Evolutionary conservation across 768 basidiomycete species (phyloP).

Genomic region (Phallus indusiatus): DNA sequence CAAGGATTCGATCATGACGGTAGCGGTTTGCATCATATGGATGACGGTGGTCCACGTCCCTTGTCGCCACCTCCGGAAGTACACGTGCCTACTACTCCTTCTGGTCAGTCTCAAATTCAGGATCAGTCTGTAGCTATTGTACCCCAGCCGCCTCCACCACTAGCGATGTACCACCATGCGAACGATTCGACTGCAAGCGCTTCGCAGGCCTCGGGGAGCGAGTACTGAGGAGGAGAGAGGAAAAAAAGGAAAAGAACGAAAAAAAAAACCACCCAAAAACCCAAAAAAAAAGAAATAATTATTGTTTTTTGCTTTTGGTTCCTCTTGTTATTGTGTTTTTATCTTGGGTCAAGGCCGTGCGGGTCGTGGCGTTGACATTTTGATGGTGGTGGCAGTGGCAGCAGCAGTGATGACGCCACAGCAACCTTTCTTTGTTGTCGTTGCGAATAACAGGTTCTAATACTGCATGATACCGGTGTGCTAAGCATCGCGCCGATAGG

Average conservation of each 20-base stretch:
- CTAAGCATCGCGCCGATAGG: no score
- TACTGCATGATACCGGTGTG: no score
- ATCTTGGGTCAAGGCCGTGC: not conserved
- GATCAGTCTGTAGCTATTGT: not conserved
- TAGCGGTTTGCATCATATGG: not conserved
- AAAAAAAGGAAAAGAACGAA: not conserved
- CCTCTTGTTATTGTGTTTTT: not conserved
- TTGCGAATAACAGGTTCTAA: no score
- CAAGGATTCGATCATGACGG: not conserved
- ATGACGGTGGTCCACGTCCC: slow-evolving; percentile 1
- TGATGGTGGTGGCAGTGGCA: no score
- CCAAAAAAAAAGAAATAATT: not conserved
- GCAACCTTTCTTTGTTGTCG: no score
- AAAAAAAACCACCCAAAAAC: not conserved
- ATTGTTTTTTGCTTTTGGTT: not conserved
- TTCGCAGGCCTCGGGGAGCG: slow-evolving; percentile 8
- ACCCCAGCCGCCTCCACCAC: not conserved
- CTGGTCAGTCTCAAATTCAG: not conserved
- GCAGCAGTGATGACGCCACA: no score
- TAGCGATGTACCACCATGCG: not conserved
- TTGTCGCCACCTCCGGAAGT: slow-evolving; percentile 8
- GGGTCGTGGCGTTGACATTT: not conserved
- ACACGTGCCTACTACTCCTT: not conserved
- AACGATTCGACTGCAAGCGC: slow-evolving; percentile 6
- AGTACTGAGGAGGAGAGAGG: not conserved